These are phyloP conservation scores for Ascochyta viciae-villosae DNA, from an alignment of 2,329 filamentous ascomycete species.

Conservation along the genomic window DNA sequence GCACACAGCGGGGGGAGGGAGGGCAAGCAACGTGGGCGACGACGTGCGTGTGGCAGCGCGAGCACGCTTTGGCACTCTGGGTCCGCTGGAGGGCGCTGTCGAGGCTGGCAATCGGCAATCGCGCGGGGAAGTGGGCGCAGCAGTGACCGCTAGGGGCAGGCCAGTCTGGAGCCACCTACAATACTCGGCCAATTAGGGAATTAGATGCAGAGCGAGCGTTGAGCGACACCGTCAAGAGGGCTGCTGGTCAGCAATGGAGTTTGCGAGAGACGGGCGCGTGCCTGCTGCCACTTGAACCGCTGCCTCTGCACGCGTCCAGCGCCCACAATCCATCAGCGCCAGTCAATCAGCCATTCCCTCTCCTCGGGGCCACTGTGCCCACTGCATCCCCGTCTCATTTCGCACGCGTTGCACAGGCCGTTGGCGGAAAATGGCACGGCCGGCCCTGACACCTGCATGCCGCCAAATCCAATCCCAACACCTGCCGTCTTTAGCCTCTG, in stretches of 20 bases:
- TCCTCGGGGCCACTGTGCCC: constrained; percentile 1
- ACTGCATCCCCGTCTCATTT: constrained; percentile 21
- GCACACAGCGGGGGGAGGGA: constrained; percentile 23
- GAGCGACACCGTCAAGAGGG: constrained; percentile 19
- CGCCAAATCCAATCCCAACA: constrained; percentile 14
- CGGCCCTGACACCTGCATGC: constrained; percentile 17
- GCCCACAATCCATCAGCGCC: neutral
- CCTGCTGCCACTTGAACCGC: neutral
- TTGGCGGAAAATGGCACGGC: neutral
- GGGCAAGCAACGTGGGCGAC: constrained; percentile 11
- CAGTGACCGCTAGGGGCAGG: constrained; percentile 12
- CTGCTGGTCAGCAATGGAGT: constrained; percentile 20
- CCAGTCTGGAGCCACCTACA: constrained; percentile 14
- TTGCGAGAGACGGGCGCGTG: constrained; percentile 15
- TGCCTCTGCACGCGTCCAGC: neutral
- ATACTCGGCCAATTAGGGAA: constrained; percentile 28
- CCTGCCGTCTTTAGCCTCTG: constrained; percentile 14
- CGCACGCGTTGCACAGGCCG: constrained; percentile 24
- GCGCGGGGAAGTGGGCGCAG: constrained; percentile 18
- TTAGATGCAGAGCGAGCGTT: constrained; percentile 21
- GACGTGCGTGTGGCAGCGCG: constrained; percentile 17
- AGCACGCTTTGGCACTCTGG: constrained; percentile 11
- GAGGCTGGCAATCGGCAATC: constrained; percentile 15
- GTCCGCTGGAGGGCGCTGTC: constrained; percentile 6
- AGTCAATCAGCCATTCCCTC: neutral